Conservation (phyloP, 1,284 basidiomycete genomes). For the Melampsora americana region DNA sequence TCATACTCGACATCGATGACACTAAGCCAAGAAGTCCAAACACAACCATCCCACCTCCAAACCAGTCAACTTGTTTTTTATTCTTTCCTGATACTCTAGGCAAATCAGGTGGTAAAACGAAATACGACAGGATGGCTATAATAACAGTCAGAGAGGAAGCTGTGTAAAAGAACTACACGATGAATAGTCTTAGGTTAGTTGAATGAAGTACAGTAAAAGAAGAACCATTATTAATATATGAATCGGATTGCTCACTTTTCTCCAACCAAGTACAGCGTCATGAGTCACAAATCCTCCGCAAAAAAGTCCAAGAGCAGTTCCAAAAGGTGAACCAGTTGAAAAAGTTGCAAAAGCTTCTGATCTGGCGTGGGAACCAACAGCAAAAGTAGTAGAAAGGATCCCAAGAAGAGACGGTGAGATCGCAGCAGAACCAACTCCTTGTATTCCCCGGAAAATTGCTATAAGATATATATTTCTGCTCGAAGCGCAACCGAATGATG, state of each 20-base stretch:
- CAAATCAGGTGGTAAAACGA: too few relatives aligned
- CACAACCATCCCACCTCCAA: conserved; percentile 19
- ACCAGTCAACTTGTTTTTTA: conserved; percentile 14
- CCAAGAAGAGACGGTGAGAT: conserved; percentile 31
- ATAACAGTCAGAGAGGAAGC: conserved; percentile 10
- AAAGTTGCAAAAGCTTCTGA: conserved; percentile 26
- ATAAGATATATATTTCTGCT: conserved; percentile 9
- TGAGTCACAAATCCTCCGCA: conserved; percentile 33
- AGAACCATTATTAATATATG: neutral
- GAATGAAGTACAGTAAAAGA: neutral
- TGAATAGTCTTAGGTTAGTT: neutral
- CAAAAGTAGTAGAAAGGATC: conserved; percentile 21
- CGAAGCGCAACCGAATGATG: conserved; percentile 26
- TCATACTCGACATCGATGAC: conserved; percentile 8
- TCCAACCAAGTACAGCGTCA: conserved; percentile 23
- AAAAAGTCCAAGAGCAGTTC: conserved; percentile 26
- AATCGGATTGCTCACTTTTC: conserved; percentile 10
- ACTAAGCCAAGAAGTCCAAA: conserved; percentile 6
- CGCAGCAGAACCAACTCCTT: conserved; percentile 36
- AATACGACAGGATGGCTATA: neutral
- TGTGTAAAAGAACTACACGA: neutral
- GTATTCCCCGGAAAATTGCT: conserved; percentile 28
- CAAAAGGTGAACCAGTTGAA: conserved; percentile 23
- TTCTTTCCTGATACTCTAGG: neutral
- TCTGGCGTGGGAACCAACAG: conserved; percentile 4